phyloP scores from a whole-genome alignment of 495 filamentous ascomycete genomes.

The Coniosporium apollinis region DNA sequence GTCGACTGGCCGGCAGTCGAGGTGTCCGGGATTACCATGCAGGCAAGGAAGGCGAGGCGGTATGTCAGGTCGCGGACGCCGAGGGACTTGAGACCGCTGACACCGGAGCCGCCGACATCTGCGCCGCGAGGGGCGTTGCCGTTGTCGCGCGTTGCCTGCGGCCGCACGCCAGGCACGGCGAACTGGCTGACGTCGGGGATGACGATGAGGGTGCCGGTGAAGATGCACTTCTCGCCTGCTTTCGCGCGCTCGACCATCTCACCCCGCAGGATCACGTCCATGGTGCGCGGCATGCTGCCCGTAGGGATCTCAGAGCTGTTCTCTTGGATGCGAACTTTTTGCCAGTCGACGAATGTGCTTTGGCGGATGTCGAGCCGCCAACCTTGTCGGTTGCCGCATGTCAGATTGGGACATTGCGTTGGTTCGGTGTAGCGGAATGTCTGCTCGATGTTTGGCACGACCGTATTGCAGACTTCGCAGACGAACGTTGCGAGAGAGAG shows the following conservation, averaged over 20 bases:
- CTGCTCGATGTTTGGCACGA: conserved; percentile 83
- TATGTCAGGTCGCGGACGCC: conserved; percentile 95
- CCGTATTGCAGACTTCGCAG: conserved; percentile 69
- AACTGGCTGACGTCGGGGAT: conserved; percentile 95
- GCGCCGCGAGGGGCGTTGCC: conserved; percentile 50
- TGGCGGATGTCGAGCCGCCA: conserved; percentile 94
- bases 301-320: conserved; percentile 97
- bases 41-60: conserved; percentile 88
- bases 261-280: conserved; percentile 94
- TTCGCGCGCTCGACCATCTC: conserved; percentile 96
- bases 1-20: conserved; percentile 52
- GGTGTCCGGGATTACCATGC: conserved; percentile 89
- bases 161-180: conserved; percentile 69
- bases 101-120: conserved; percentile 67
- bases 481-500: conserved; percentile 81
- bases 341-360: conserved; percentile 97
- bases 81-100: conserved; percentile 76
- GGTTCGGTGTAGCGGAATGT: conserved; percentile 96
- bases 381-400: conserved; percentile 73
- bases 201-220: conserved; percentile 90
- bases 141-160: conserved; percentile 75
- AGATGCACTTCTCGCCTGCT: conserved; percentile 94
- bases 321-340: conserved; percentile 93
- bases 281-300: conserved; percentile 93
- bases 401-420: conserved; percentile 81